A percentile compares a stretch with the other conserved stretches of the same genome.
Conservation (phyloP, 73 alveolate genomes). For the Paramecium sonneborni region DNA sequence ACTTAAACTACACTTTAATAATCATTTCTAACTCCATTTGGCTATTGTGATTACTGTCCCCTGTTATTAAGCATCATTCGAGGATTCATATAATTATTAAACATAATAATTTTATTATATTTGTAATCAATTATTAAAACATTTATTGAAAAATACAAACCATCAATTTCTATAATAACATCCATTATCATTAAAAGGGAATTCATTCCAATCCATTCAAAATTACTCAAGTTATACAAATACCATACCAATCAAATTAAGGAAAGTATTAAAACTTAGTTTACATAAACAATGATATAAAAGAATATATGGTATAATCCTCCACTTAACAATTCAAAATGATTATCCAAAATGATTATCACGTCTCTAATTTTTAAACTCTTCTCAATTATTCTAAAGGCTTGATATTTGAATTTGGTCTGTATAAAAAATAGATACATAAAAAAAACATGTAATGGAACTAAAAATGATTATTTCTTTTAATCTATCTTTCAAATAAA, state of each 20-base stretch:
- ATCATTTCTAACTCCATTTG: not conserved
- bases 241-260: not conserved
- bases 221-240: not conserved
- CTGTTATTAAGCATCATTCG: not conserved
- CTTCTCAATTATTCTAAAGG: not conserved
- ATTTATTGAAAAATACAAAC: not conserved
- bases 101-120: not conserved
- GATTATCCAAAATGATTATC: too few relatives aligned
- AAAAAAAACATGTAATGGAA: not conserved
- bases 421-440: not conserved
- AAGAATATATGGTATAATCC: not conserved
- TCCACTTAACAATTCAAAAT: not conserved
- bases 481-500: not conserved
- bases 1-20: conserved; percentile 5
- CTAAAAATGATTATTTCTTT: not conserved
- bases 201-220: not conserved
- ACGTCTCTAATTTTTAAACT: not conserved
- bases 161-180: not conserved
- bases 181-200: not conserved
- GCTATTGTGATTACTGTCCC: not conserved
- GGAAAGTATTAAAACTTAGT: conserved; percentile 9
- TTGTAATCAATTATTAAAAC: not conserved
- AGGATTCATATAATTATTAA: conserved; percentile 4
- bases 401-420: not conserved
- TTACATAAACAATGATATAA: conserved; percentile 6